phyloP scores from a whole-genome alignment of 2,329 filamentous ascomycete genomes.

The Shiraia sp. region DNA sequence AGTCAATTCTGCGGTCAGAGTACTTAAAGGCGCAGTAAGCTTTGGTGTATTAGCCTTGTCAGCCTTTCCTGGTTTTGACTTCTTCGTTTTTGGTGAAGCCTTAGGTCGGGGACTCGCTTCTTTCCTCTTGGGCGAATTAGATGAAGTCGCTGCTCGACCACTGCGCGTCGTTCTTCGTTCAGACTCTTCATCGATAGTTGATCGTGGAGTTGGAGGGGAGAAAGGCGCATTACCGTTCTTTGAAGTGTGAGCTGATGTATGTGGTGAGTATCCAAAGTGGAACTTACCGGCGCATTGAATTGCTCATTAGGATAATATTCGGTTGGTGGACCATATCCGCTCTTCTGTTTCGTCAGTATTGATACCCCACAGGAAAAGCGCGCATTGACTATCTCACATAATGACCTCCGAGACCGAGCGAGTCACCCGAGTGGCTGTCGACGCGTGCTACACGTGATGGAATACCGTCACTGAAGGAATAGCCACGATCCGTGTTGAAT shows the following conservation, averaged over 20 bases:
- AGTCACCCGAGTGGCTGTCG: slow-evolving; percentile 23
- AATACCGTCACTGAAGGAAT: slow-evolving; percentile 40
- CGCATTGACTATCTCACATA: slow-evolving; percentile 30
- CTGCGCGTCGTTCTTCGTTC: slow-evolving; percentile 46
- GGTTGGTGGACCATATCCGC: slow-evolving; percentile 33
- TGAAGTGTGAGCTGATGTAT: slow-evolving; percentile 17
- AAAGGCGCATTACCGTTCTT: slow-evolving; percentile 34
- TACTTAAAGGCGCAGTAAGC: slow-evolving; percentile 70
- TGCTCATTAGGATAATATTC: slow-evolving; percentile 35
- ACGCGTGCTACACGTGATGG: slow-evolving; percentile 33
- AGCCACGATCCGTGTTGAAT: slow-evolving; percentile 47
- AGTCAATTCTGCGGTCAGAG: slow-evolving; percentile 66
- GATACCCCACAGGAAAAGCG: not conserved
- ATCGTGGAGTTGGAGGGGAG: slow-evolving; percentile 51
- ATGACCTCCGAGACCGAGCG: slow-evolving; percentile 34
- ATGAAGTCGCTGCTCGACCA: slow-evolving; percentile 25
- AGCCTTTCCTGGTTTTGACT: slow-evolving; percentile 49
- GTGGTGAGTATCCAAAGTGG: not conserved
- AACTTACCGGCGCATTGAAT: slow-evolving; percentile 31
- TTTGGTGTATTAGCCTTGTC: slow-evolving; percentile 56
- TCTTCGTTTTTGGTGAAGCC: slow-evolving; percentile 45
- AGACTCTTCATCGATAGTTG: slow-evolving; percentile 46
- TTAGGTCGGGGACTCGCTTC: slow-evolving; percentile 32
- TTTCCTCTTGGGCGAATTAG: slow-evolving; percentile 26
- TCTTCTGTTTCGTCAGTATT: slow-evolving; percentile 32